Base-by-base conservation (phyloP, 257 asterid genomes). In the Rhazya stricta region DNA sequence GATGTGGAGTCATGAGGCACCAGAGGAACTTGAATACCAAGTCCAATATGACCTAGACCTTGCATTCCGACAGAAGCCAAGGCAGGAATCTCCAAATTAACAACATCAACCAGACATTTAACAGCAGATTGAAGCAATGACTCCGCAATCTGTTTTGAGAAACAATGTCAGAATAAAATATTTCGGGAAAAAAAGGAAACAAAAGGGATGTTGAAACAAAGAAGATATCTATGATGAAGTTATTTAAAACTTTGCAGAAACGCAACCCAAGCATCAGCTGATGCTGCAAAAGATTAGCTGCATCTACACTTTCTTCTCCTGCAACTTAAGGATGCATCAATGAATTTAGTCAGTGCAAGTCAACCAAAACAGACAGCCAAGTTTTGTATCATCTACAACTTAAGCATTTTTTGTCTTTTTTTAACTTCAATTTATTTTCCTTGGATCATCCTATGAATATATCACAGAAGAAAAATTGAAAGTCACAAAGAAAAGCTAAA, bases 21-120 rank as follows among this genome's bases (percentile, higher is more conserved):
- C 45, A 83, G 88, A 86, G 97, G 97, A 80, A 94, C 86, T 71
- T 91, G 89, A 74, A 81, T 72, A 73, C 94, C 81, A 79, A 92
- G 89, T 81, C 98, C 99, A 86, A 94, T 89, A 84, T 92, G 97
- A 78, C 99, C 99, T 81, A 94, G 86, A 62, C 98, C 90, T 90
- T 91, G 93, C 94, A 92, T 86, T 58, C 96, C 97, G 75, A 85
- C 84, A 48, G 96, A 92, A 86, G 99, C 98, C 84, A 92, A 81
- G 67, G 93, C 65, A 43, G 89, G 82, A 54, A 86, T 86, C 86
- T 94, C 99, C 34, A 65, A 80, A 78, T 87, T 89, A 79, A 85
- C 85, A 50, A 92, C 80, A 78, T 85, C 91, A 58, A 89, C 96
- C 81, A 95, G 88, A 84, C 96, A 89, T 82, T 88, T 86, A 80